Conservation (phyloP, 106 monocot genomes). For the Allium fistulosum region DNA sequence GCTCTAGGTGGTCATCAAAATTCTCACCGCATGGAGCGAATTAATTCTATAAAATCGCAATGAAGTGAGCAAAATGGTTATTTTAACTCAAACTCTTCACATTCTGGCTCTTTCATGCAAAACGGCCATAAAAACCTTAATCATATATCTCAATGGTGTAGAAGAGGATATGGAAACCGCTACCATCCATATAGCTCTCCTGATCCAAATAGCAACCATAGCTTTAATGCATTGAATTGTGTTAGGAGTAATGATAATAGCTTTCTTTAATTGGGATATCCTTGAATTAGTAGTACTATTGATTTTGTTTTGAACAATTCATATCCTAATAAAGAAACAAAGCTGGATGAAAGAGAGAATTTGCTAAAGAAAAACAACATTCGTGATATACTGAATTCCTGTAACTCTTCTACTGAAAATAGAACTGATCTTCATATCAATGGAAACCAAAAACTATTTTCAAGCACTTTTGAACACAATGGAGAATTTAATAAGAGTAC, state of each 20-base stretch:
- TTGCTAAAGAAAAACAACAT: too few species aligned
- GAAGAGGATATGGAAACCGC: neutral
- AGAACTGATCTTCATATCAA: too few species aligned
- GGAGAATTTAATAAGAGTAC: too few species aligned
- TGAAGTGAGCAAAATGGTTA: neutral
- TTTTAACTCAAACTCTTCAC: too few species aligned
- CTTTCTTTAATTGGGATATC: neutral
- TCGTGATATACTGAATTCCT: too few species aligned
- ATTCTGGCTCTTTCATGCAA: too few species aligned
- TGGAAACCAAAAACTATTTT: too few species aligned
- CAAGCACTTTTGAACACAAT: too few species aligned
- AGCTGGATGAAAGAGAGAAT: too few species aligned
- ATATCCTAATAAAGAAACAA: too few species aligned
- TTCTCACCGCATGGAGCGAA: constrained; percentile 13
- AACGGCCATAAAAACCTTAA: neutral
- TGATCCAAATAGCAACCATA: neutral
- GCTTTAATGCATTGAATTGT: neutral
- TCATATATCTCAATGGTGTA: neutral
- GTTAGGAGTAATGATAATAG: neutral
- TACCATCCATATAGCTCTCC: neutral
- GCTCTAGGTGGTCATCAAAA: constrained; percentile 21
- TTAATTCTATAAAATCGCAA: neutral
- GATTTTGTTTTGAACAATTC: neutral
- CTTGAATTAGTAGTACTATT: neutral
- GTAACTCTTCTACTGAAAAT: too few species aligned